Conservation (phyloP, 495 filamentous ascomycete genomes). For the Talaromyces proteolyticus region DNA sequence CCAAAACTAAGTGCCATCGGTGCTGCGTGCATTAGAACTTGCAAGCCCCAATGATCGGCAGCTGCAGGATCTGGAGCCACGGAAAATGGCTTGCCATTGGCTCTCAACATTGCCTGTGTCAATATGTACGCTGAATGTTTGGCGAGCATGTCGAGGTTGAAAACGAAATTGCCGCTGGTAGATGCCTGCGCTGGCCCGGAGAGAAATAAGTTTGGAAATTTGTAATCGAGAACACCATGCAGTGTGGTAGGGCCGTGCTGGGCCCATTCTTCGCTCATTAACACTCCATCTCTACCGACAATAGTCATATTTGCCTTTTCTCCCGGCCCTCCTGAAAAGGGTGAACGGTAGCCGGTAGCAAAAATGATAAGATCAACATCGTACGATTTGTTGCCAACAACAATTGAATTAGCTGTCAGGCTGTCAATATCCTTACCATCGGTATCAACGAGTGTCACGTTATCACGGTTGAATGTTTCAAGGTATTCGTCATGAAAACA, state of each 20-base stretch:
- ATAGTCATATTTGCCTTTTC: constrained; percentile 31
- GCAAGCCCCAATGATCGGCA: constrained; percentile 40
- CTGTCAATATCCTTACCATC: constrained; percentile 15
- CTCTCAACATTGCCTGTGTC: constrained; percentile 27
- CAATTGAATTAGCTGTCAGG: constrained; percentile 17
- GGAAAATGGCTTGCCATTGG: constrained; percentile 8
- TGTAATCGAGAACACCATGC: constrained; percentile 35
- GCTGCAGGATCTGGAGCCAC: constrained; percentile 36
- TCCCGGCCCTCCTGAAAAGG: constrained; percentile 14
- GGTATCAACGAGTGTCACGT: constrained; percentile 27
- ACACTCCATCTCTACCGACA: constrained; percentile 30
- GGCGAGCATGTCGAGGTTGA: constrained; percentile 29
- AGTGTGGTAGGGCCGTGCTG: constrained; percentile 28
- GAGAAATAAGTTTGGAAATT: constrained; percentile 52
- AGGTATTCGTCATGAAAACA: constrained; percentile 27
- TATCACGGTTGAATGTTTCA: constrained; percentile 18
- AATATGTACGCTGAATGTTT: constrained; percentile 41
- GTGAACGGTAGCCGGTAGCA: constrained; percentile 21
- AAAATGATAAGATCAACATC: constrained; percentile 33
- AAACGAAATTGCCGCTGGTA: constrained; percentile 33
- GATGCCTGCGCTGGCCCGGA: constrained; percentile 28
- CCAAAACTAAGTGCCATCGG: constrained; percentile 28
- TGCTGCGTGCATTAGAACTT: constrained; percentile 30
- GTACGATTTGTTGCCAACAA: constrained; percentile 19
- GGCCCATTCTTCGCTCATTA: constrained; percentile 37